Base-by-base conservation (phyloP, 2,329 filamentous ascomycete species). In the Fusarium staphyleae region DNA sequence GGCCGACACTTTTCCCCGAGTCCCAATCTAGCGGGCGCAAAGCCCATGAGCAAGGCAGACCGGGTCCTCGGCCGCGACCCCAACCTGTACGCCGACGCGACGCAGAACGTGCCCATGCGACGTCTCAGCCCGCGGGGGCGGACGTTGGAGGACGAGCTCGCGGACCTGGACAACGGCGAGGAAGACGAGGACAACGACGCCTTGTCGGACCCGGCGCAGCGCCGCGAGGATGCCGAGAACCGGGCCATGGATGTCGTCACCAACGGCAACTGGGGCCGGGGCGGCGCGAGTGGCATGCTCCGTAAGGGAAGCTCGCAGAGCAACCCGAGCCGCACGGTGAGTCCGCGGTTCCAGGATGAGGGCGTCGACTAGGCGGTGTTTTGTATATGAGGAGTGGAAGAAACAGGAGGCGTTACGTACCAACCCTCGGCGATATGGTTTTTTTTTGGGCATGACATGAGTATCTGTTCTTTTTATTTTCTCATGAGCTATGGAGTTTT, bases 51-150 rank as follows among this genome's bases (percentile, higher is more conserved):
- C 66, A 86, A 86, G 63, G 83, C 83, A 5, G 83, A 86, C 63
- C 78, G 82, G 24, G 73, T 86, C 2, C 75, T 86, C 2, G 83
- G 83, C 29, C 78, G 83, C 4, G 82, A 84, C 52, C 81, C 82
- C 10, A 81, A 78, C 61, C 68, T 82, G 12, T 85, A 85, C 61
- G 77, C 74, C 9, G 81, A 86, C 59, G 74, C 74, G 34, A 74
- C 76, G 41, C 69, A 75, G 22, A 69, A 74, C 26, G 72, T 79
- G 40, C 74, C 76, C 1, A 74, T 84, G 75, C 74, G 73, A 18
- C 76, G 78, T 3, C 73, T 83, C 12, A 81, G 75, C 56, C 74
- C 75, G 2, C 70, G 73, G 10, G 81, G 81, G 11, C 73, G 73
- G 41, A 74, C 74, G 11, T 58, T 80, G 29, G 77, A 78, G 22